phyloP scores from a whole-genome alignment of 2,329 filamentous ascomycete species.

The Ophiostoma angusticollis region DNA sequence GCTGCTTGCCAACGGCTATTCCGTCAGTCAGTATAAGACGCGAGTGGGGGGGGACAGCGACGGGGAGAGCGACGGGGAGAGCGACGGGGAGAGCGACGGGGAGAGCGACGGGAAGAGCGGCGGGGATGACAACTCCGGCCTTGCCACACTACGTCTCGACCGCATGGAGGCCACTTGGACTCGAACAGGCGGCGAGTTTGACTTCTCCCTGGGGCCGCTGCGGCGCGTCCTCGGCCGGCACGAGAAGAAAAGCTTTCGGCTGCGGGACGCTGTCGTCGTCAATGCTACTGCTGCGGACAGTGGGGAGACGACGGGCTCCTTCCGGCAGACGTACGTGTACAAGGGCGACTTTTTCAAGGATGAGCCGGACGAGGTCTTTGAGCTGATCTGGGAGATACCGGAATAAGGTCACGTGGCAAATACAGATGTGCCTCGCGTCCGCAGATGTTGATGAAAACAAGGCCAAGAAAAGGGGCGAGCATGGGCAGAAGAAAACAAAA shows the following conservation, averaged over 20 bases:
- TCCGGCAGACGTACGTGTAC: slow-evolving; percentile 44
- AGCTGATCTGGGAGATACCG: slow-evolving; percentile 30
- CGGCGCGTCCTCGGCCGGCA: slow-evolving; percentile 23
- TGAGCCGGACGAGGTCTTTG: slow-evolving; percentile 34
- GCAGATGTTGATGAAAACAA: too few relatives aligned
- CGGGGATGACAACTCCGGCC: too few relatives aligned
- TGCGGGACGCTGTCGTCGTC: slow-evolving; percentile 32
- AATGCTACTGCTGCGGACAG: too few relatives aligned
- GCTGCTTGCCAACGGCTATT: slow-evolving; percentile 47
- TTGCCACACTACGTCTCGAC: slow-evolving; percentile 28
- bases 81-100: too few relatives aligned
- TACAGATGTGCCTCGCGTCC: too few relatives aligned
- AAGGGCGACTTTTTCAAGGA: slow-evolving; percentile 26
- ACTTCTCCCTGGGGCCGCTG: slow-evolving; percentile 41
- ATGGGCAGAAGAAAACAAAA: too few relatives aligned
- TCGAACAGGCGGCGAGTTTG: slow-evolving; percentile 32
- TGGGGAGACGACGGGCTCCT: slow-evolving; percentile 29
- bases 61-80: too few relatives aligned
- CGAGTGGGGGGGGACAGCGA: too few relatives aligned
- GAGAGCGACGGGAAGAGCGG: too few relatives aligned
- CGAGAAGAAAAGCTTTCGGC: slow-evolving; percentile 38
- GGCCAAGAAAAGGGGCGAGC: not conserved
- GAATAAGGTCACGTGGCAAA: too few relatives aligned
- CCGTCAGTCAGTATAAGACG: slow-evolving; percentile 42
- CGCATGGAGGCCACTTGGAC: slow-evolving; percentile 43